Percentiles rank a stretch among this genome's conserved stretches.
phyloP scores from a whole-genome alignment of 345 rosid species.

The Erucastrum elatum region DNA sequence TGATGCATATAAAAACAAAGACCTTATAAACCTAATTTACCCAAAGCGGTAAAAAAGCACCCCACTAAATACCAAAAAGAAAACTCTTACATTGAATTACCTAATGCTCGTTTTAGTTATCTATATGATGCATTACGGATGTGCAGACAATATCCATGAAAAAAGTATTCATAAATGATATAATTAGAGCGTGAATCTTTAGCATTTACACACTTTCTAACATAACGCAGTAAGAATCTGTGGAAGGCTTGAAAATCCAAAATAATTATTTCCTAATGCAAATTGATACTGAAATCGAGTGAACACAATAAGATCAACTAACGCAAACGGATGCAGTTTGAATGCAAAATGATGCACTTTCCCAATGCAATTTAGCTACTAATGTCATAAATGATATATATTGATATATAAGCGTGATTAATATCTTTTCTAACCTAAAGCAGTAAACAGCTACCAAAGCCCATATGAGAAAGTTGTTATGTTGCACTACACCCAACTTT shows the following conservation, averaged over 20 bases:
- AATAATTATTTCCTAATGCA: slow-evolving; percentile 8
- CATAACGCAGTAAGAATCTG: neutral
- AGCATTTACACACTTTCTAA: neutral
- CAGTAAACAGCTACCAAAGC: slow-evolving; percentile 7
- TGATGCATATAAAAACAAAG: neutral
- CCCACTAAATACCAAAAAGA: neutral
- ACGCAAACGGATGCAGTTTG: neutral
- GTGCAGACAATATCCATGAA: neutral
- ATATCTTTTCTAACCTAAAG: neutral
- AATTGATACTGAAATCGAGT: neutral
- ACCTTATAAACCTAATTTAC: neutral
- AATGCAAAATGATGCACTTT: slow-evolving; percentile 6
- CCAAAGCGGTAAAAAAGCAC: neutral
- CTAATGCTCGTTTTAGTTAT: neutral
- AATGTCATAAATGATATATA: neutral
- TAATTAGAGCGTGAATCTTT: neutral
- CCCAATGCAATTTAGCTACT: slow-evolving; percentile 1
- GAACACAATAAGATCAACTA: neutral
- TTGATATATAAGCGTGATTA: neutral
- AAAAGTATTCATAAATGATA: neutral
- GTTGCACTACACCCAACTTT: neutral
- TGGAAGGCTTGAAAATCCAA: neutral
- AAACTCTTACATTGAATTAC: neutral
- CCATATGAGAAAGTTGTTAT: neutral
- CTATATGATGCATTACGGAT: neutral